These are phyloP conservation scores for Puccinia polysora DNA, from an alignment of 1,284 basidiomycete genomes.

Conservation along the genomic window DNA sequence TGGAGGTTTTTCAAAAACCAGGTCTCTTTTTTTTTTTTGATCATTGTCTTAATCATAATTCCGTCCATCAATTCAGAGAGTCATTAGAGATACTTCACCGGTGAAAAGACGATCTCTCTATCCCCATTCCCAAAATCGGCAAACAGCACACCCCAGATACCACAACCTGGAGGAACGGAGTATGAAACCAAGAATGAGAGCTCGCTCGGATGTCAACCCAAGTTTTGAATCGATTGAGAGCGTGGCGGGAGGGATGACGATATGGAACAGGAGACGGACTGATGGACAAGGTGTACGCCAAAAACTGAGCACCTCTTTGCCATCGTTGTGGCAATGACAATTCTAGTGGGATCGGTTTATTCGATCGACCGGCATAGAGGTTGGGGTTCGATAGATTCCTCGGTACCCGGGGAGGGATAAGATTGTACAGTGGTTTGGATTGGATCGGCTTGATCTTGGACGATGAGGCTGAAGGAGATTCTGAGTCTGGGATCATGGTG, in stretches of 20 bases:
- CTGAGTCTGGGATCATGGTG: too few species aligned
- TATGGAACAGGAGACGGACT: too few species aligned
- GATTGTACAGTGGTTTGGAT: conserved; percentile 8
- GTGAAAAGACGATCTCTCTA: conserved; percentile 38
- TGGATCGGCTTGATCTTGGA: neutral
- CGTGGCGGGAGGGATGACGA: too few species aligned
- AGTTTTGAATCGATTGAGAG: too few species aligned
- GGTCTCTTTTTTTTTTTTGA: neutral
- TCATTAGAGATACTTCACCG: conserved; percentile 18
- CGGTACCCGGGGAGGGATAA: conserved; percentile 9
- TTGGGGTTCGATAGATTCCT: conserved; percentile 31
- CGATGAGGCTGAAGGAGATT: neutral
- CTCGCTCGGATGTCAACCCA: too few species aligned
- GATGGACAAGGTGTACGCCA: conserved; percentile 22
- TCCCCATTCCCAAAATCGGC: conserved; percentile 41
- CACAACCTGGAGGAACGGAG: neutral
- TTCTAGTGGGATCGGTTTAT: conserved; percentile 31
- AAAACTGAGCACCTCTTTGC: conserved; percentile 42
- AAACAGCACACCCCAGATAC: conserved; percentile 38
- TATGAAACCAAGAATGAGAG: too few species aligned
- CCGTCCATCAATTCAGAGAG: neutral
- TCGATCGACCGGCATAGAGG: conserved; percentile 33
- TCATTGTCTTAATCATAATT: too few species aligned
- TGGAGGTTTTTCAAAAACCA: neutral
- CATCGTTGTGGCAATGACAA: conserved; percentile 26